Evolutionary conservation across 805 yeast genomes (phyloP).

Genomic region (Nakazawaea ambrosiae): DNA sequence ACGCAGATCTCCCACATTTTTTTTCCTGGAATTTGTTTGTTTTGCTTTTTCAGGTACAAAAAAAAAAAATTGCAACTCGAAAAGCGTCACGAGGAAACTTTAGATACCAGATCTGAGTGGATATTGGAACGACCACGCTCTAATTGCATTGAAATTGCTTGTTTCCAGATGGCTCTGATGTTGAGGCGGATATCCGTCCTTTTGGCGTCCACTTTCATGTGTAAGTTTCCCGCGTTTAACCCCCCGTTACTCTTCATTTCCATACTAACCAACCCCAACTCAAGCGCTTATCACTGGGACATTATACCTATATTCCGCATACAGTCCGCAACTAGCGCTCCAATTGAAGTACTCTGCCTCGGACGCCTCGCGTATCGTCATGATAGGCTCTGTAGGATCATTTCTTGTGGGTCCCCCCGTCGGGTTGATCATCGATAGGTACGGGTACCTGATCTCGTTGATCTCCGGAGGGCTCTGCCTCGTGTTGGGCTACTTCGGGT

Average conservation of each 20-base stretch:
- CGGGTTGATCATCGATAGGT: constrained; percentile 55
- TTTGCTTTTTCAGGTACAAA: too few species aligned
- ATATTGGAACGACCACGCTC: too few species aligned
- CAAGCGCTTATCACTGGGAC: constrained; percentile 63
- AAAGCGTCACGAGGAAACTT: too few species aligned
- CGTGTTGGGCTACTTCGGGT: constrained; percentile 47
- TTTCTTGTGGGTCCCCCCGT: constrained; percentile 61
- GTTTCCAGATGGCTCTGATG: constrained; percentile 5
- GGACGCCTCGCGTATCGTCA: constrained; percentile 56
- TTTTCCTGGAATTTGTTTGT: too few species aligned
- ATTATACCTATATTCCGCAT: constrained; percentile 66
- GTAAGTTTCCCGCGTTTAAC: constrained; percentile 11
- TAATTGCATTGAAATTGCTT: too few species aligned
- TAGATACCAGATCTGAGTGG: too few species aligned
- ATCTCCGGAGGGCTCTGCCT: constrained; percentile 43
- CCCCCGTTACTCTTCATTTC: background rate
- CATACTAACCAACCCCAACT: too few species aligned
- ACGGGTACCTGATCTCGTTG: constrained; percentile 51
- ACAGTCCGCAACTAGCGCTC: constrained; percentile 68
- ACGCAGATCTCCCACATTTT: too few species aligned
- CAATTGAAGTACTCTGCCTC: constrained; percentile 53
- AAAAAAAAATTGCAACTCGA: too few species aligned
- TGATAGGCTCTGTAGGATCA: constrained; percentile 62
- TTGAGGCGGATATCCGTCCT: constrained; percentile 15
- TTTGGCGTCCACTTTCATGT: constrained; percentile 16